A percentile compares a stretch with the other conserved stretches of the same genome.
Evolutionary conservation across 495 filamentous ascomycete genomes (phyloP).

Genomic region (Apodospora peruviana): DNA sequence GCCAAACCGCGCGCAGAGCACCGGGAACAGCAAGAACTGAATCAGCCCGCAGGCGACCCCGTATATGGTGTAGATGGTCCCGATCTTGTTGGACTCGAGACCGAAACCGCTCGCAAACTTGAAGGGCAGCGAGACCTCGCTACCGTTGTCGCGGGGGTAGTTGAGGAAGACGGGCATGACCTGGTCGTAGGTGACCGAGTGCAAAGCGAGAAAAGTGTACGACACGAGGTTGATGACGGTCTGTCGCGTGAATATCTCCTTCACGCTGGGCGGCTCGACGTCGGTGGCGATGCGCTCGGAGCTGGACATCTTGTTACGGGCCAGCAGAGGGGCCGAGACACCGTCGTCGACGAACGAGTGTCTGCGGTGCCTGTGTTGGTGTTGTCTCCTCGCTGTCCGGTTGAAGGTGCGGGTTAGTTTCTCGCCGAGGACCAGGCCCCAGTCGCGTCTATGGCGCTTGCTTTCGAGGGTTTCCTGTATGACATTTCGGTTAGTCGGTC

Average conservation of each 20-base stretch:
- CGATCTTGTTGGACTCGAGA: conserved; percentile 63
- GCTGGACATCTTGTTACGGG: conserved; percentile 21
- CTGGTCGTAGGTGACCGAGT: conserved; percentile 75
- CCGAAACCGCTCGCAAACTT: conserved; percentile 77
- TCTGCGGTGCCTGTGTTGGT: conserved; percentile 25
- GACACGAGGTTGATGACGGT: conserved; percentile 68
- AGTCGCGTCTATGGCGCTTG: conserved; percentile 58
- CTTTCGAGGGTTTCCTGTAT: conserved; percentile 66
- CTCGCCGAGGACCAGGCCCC: conserved; percentile 62
- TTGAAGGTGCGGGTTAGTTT: conserved; percentile 35
- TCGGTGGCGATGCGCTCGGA: conserved; percentile 9
- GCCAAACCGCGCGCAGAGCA: conserved; percentile 60
- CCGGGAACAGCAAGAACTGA: conserved; percentile 77
- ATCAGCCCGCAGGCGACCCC: conserved; percentile 64
- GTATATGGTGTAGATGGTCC: conserved; percentile 70
- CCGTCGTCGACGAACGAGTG: conserved; percentile 40
- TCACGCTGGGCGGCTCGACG: conserved; percentile 41
- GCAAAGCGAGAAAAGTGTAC: conserved; percentile 71
- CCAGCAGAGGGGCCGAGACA: conserved; percentile 37
- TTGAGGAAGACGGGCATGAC: conserved; percentile 78
- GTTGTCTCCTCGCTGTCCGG: conserved; percentile 5
- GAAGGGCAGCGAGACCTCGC: conserved; percentile 59
- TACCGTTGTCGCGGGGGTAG: conserved; percentile 47
- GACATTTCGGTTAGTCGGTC: conserved; percentile 2
- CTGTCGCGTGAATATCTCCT: conserved; percentile 69